phyloP scores from a whole-genome alignment of 352 stramenopile genomes.

The Pythium phragmitis region DNA sequence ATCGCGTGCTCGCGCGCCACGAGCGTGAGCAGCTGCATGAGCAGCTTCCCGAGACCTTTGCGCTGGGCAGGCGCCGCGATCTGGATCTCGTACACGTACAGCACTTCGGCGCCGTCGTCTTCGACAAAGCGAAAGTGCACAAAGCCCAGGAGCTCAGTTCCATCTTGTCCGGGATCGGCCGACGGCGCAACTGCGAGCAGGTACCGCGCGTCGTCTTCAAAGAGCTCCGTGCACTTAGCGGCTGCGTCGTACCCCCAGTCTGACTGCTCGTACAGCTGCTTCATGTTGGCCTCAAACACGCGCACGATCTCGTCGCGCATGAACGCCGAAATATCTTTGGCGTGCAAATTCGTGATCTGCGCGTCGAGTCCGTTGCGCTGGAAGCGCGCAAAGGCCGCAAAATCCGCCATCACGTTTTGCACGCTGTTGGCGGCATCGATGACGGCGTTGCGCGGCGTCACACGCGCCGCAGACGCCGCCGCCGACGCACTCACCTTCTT shows the following conservation, averaged over 20 bases:
- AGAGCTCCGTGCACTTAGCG: constrained; percentile 84
- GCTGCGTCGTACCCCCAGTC: constrained; percentile 90
- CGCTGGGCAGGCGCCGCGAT: constrained; percentile 58
- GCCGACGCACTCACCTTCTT: constrained; percentile 18
- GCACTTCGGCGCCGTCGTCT: constrained; percentile 86
- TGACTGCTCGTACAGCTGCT: constrained; percentile 80
- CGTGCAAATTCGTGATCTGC: constrained; percentile 42
- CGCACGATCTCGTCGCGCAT: constrained; percentile 41
- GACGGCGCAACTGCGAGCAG: constrained; percentile 47
- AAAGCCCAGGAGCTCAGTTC: constrained; percentile 64
- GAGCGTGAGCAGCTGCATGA: constrained; percentile 90
- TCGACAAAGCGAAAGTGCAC: constrained; percentile 93
- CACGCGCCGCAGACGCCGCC: not conserved
- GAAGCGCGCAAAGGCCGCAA: constrained; percentile 57
- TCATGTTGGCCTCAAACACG: constrained; percentile 94
- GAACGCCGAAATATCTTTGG: constrained; percentile 33
- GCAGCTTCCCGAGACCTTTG: constrained; percentile 83
- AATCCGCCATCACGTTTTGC: constrained; percentile 58
- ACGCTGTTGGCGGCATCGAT: constrained; percentile 55
- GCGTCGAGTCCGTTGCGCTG: constrained; percentile 47
- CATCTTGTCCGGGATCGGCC: not conserved
- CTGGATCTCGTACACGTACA: constrained; percentile 96
- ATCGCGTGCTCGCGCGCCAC: constrained; percentile 79
- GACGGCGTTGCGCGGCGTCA: constrained; percentile 18
- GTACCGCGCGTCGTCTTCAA: constrained; percentile 85